These are phyloP conservation scores for Nakazawaea anatomiae DNA, from an alignment of 805 yeast genomes.

Conservation along the genomic window DNA sequence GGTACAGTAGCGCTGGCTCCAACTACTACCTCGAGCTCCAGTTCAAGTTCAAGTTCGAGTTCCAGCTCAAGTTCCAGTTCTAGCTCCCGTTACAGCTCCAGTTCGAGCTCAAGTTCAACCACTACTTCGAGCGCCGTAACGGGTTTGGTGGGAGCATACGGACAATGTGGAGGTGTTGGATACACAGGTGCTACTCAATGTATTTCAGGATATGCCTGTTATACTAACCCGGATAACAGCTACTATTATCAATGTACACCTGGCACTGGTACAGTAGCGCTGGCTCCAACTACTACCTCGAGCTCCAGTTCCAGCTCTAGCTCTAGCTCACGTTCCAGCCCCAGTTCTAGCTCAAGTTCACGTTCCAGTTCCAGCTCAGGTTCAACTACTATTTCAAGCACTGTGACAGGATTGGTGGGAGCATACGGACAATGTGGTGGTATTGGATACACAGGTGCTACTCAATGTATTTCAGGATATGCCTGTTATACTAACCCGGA, in stretches of 20 bases:
- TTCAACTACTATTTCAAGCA: not conserved
- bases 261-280: not conserved
- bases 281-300: not conserved
- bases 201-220: not conserved
- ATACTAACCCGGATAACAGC: not conserved
- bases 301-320: not conserved
- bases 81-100: not conserved
- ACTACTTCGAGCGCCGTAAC: not conserved
- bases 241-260: not conserved
- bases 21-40: not conserved
- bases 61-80: not conserved
- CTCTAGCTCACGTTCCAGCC: not conserved
- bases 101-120: not conserved
- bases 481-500: not conserved
- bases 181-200: not conserved
- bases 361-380: not conserved
- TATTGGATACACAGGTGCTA: not conserved
- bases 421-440: constrained; percentile 5
- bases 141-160: not conserved
- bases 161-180: not conserved
- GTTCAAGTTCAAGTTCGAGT: not conserved
- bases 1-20: not conserved
- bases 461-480: not conserved
- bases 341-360: not conserved
- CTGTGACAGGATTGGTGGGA: not conserved